These are phyloP conservation scores for Liriodendron chinense DNA, from an alignment of 164 flowering plant genomes.

Conservation along the genomic window DNA sequence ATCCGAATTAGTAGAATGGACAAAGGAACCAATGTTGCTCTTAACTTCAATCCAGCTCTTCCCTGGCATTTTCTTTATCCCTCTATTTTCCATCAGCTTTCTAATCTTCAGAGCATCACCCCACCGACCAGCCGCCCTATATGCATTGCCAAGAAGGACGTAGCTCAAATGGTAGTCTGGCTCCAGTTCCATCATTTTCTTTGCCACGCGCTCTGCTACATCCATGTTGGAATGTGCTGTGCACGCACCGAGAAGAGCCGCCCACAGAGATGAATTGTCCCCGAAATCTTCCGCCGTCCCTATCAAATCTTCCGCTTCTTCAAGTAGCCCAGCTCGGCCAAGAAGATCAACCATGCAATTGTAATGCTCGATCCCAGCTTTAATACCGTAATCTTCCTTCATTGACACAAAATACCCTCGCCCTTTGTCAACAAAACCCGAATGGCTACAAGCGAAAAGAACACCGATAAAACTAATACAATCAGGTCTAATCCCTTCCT, in stretches of 20 bases:
- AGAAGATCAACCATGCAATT: slow-evolving; percentile 90
- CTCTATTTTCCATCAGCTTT: slow-evolving; percentile 56
- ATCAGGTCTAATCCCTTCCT: slow-evolving; percentile 58
- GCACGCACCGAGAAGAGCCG: slow-evolving; percentile 80
- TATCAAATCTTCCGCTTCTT: slow-evolving; percentile 79
- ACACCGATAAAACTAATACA: slow-evolving; percentile 70
- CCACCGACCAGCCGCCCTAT: slow-evolving; percentile 65
- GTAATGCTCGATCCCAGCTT: slow-evolving; percentile 62
- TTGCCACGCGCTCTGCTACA: slow-evolving; percentile 71
- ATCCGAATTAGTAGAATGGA: background rate
- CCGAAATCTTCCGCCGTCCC: slow-evolving; percentile 34
- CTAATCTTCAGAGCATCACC: slow-evolving; percentile 49
- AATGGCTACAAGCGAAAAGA: slow-evolving; percentile 83
- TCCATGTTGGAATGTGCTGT: slow-evolving; percentile 38
- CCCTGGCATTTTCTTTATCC: slow-evolving; percentile 61
- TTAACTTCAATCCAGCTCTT: slow-evolving; percentile 72
- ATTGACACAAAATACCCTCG: slow-evolving; percentile 51
- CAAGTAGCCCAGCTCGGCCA: slow-evolving; percentile 76
- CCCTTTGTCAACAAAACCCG: slow-evolving; percentile 72
- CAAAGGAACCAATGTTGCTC: slow-evolving; percentile 9
- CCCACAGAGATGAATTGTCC: slow-evolving; percentile 64
- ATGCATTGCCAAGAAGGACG: slow-evolving; percentile 65
- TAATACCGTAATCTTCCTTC: slow-evolving; percentile 47
- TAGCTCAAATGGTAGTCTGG: slow-evolving; percentile 76
- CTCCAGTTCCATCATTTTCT: slow-evolving; percentile 64